These are phyloP conservation scores for Talaromyces liani DNA, from an alignment of 495 filamentous ascomycete genomes.

Conservation along the genomic window DNA sequence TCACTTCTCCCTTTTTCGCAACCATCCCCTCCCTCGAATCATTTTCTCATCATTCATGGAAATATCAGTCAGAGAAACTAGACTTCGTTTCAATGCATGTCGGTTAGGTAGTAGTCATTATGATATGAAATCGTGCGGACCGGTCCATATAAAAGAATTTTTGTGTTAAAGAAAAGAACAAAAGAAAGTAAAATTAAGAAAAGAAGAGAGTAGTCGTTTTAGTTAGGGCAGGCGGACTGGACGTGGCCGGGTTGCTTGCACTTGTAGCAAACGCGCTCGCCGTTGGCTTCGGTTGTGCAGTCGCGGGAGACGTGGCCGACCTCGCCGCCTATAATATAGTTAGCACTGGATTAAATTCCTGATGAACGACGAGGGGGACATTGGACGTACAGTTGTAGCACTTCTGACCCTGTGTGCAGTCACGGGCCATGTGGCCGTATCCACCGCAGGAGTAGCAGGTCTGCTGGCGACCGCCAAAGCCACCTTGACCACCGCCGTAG, in stretches of 20 bases:
- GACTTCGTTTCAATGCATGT: background rate
- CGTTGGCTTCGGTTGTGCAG: conserved; percentile 80
- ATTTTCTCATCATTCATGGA: background rate
- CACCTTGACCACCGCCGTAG: conserved; percentile 42
- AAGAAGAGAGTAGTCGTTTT: conserved; percentile 15
- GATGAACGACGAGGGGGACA: too few species aligned
- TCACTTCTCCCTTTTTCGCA: background rate
- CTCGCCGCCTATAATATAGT: conserved; percentile 54
- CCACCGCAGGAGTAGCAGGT: conserved; percentile 97
- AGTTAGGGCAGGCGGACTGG: conserved; percentile 85
- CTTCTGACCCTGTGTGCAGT: conserved; percentile 98
- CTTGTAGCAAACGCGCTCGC: conserved; percentile 97
- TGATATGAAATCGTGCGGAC: conserved; percentile 4
- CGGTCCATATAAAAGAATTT: conserved; percentile 1
- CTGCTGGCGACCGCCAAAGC: conserved; percentile 51
- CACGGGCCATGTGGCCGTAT: conserved; percentile 91
- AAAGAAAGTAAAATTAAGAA: conserved; percentile 5
- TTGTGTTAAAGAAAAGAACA: background rate
- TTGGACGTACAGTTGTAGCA: conserved; percentile 99
- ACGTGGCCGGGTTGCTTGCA: conserved; percentile 98
- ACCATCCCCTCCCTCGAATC: conserved; percentile 3
- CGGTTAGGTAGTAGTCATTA: conserved; percentile 5
- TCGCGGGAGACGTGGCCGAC: conserved; percentile 91
- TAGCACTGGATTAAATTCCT: background rate
- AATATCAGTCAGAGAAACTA: background rate